These are phyloP conservation scores for Sporopachydermia cereana DNA, from an alignment of 1,139 yeast species.

Conservation along the genomic window DNA sequence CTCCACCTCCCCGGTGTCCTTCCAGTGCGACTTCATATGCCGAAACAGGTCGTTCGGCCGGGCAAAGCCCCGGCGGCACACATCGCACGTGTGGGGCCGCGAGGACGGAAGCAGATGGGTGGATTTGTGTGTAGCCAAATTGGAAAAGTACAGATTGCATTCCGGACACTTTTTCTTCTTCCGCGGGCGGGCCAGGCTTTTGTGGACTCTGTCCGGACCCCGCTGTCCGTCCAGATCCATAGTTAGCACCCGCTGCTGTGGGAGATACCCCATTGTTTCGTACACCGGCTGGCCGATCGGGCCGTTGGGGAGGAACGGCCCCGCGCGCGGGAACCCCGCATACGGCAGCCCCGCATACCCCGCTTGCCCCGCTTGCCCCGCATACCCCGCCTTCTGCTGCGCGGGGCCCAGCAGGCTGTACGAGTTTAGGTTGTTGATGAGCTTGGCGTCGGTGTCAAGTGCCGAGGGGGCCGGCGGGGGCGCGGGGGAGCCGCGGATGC, in stretches of 20 bases:
- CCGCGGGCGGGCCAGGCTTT: slow-evolving; percentile 19
- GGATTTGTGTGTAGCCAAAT: slow-evolving; percentile 76
- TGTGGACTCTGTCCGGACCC: too few relatives aligned
- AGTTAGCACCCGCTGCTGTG: too few relatives aligned
- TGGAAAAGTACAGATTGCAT: slow-evolving; percentile 64
- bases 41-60: slow-evolving; percentile 78
- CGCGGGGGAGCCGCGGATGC: too few relatives aligned
- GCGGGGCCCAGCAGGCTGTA: neutral
- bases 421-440: slow-evolving; percentile 1
- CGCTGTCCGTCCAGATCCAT: too few relatives aligned
- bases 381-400: neutral
- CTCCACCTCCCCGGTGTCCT: slow-evolving; percentile 43
- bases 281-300: too few relatives aligned
- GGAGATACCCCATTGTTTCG: too few relatives aligned
- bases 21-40: slow-evolving; percentile 77
- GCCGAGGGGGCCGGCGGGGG: neutral
- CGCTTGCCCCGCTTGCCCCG: neutral
- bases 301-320: neutral
- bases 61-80: slow-evolving; percentile 77
- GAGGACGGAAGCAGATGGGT: slow-evolving; percentile 66
- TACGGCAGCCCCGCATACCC: too few relatives aligned
- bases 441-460: neutral
- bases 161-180: slow-evolving; percentile 79
- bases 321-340: neutral
- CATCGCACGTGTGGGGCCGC: slow-evolving; percentile 67